phyloP scores from a whole-genome alignment of 1,139 yeast genomes.

The Protomyces gravidus region DNA sequence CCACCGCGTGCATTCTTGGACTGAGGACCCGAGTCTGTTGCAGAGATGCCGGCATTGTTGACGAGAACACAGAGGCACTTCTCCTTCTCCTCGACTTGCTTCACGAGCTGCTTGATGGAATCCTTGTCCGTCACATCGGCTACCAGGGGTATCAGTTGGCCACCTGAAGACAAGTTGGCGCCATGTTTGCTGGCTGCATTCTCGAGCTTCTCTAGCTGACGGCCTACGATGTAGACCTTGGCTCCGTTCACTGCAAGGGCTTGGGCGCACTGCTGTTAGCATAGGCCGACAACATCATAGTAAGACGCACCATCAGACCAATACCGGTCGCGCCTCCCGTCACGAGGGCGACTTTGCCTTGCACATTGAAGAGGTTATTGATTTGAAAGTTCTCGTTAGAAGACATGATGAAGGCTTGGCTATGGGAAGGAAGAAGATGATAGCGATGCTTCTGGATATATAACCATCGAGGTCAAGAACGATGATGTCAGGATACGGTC shows the following conservation, averaged over 20 bases:
- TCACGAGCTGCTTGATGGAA: constrained; percentile 31
- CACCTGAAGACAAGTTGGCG: constrained; percentile 35
- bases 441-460: too few species aligned
- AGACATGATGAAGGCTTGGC: too few species aligned
- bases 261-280: constrained; percentile 32
- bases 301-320: constrained; percentile 34
- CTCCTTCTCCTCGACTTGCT: constrained; percentile 31
- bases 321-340: constrained; percentile 34
- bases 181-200: constrained; percentile 41
- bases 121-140: constrained; percentile 34
- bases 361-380: constrained; percentile 32
- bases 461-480: too few species aligned
- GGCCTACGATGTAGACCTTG: constrained; percentile 46
- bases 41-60: constrained; percentile 35
- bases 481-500: too few species aligned
- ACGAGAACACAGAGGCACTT: constrained; percentile 34
- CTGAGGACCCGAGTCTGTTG: constrained; percentile 20
- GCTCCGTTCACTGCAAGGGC: constrained; percentile 43
- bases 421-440: too few species aligned
- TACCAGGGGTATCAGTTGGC: constrained; percentile 32
- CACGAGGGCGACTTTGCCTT: constrained; percentile 34
- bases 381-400: too few species aligned
- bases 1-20: constrained; percentile 16
- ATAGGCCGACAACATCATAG: constrained; percentile 33
- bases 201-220: constrained; percentile 43